Base-by-base conservation (phyloP, 768 basidiomycete species). In the Russula sp. region DNA sequence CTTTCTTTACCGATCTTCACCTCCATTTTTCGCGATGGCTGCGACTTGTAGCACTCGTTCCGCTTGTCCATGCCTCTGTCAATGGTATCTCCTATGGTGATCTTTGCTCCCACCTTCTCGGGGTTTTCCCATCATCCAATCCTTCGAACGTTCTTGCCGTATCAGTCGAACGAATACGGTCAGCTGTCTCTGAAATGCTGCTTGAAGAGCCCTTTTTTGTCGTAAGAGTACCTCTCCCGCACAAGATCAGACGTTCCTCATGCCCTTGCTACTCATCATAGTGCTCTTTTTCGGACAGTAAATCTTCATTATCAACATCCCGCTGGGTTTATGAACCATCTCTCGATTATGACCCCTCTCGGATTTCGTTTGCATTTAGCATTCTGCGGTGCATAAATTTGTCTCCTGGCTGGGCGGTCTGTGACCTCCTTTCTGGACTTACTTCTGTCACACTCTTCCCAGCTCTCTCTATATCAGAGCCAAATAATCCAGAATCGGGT, bases 1-100 rank as follows among this genome's bases (percentile, higher is more conserved):
- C 61, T 16, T 66, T 66, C 53, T 66, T 64, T 53, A 47, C 61
- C 39, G 65, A 66, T 54, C 65, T 66, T n/a, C 65, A 66, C 14
- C 45, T 66, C 27, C 44, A 57, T 27, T 66, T 64, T 37, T 39
- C 65, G 40, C 65, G 62, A 45, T 66, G 65, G 65, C 45, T 64
- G 52, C 62, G 65, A 55, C 57, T 64, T 47, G 57, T 66, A n/a
- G 45, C 53, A 5, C 53, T 66, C 37, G 53, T 66, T 10, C 65
- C 65, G 14, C 52, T 66, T 18, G 57, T 64, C 37, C 62, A 64
- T 14, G 57, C 62, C 6, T 64, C 65, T 0, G 22, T 49, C 16
- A 22, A 44, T 13, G 65, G 65, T n/a, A 47, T 57, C 22, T 57
- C 44, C 49, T 50, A 57, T 11, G 49, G 49, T 11, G 40, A 57